Conservation (phyloP, 2,329 filamentous ascomycete genomes). For the Aspergillus clavatus region DNA sequence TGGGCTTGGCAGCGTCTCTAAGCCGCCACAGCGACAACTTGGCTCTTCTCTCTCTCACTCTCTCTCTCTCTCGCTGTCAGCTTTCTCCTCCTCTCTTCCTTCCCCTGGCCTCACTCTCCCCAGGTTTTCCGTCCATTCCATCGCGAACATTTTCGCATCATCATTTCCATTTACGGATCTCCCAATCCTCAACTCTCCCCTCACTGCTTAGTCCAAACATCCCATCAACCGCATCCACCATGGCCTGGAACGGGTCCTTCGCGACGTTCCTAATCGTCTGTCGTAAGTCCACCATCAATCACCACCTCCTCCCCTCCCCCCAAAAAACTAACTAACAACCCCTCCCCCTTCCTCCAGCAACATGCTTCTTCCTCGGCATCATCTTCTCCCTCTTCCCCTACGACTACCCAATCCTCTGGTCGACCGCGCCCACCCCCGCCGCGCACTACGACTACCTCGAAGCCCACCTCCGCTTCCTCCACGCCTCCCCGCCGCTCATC, state of each 20-base stretch:
- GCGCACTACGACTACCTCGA: conserved; percentile 81
- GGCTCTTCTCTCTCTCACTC: not conserved
- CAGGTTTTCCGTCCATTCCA: too few species aligned
- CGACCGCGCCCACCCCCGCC: conserved; percentile 36
- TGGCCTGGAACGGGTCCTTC: conserved; percentile 60
- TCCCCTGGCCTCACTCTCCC: too few species aligned
- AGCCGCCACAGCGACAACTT: not conserved
- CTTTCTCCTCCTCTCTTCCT: conserved; percentile 9
- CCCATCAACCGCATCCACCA: conserved; percentile 17
- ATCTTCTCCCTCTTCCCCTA: conserved; percentile 96
- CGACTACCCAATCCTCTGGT: conserved; percentile 53
- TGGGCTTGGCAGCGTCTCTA: not conserved
- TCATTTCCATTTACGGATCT: too few species aligned
- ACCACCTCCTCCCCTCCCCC: conserved; percentile 4
- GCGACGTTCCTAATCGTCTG: conserved; percentile 96
- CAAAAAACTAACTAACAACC: conserved; percentile 10
- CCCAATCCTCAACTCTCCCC: too few species aligned
- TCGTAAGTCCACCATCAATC: conserved; percentile 70
- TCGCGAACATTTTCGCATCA: too few species aligned
- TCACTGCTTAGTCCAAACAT: too few species aligned
- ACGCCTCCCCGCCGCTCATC: conserved; percentile 87
- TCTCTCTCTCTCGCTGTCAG: conserved; percentile 3
- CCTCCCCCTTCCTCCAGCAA: conserved; percentile 50
- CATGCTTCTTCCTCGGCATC: conserved; percentile 96
- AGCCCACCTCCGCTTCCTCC: conserved; percentile 82